Percentiles rank a stretch among this genome's conserved stretches.
Conservation (phyloP, 2,329 filamentous ascomycete genomes). For the Alternaria sp. region DNA sequence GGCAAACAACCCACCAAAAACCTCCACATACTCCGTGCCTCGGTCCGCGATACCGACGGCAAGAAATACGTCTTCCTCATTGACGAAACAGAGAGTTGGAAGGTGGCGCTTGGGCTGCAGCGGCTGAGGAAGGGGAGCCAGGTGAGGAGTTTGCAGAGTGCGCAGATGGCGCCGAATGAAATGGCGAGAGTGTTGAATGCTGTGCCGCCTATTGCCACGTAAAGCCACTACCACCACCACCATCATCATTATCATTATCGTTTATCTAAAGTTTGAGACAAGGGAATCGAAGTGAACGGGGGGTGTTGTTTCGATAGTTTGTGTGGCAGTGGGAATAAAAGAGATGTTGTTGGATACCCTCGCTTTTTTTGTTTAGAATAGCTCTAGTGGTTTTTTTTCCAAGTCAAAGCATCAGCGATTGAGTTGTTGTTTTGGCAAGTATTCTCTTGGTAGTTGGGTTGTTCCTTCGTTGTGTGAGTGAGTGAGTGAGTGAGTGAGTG, state of each 20-base stretch:
- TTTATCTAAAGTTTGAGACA: too few species aligned
- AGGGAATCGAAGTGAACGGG: too few species aligned
- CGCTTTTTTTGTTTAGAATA: not conserved
- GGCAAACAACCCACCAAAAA: conserved; percentile 56
- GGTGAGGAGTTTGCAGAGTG: conserved; percentile 63
- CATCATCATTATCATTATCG: too few species aligned
- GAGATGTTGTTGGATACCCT: conserved; percentile 3
- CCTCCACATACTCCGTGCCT: conserved; percentile 65
- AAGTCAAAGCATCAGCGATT: not conserved
- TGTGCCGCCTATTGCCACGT: conserved; percentile 34
- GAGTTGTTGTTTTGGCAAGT: not conserved
- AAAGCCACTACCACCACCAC: not conserved
- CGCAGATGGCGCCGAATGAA: conserved; percentile 60
- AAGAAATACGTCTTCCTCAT: conserved; percentile 70
- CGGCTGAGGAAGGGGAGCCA: conserved; percentile 64
- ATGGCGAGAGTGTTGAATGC: conserved; percentile 51
- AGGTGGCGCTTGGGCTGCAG: conserved; percentile 67
- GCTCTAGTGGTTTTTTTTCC: not conserved
- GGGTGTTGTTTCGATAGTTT: not conserved
- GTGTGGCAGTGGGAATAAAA: not conserved
- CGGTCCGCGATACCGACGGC: conserved; percentile 66
- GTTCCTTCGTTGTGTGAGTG: not conserved
- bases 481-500: too few species aligned
- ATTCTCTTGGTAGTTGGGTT: not conserved
- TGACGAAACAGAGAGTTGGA: conserved; percentile 67